These are phyloP conservation scores for Tetrahymena elliotti DNA, from an alignment of 73 alveolate species.

Conservation along the genomic window DNA sequence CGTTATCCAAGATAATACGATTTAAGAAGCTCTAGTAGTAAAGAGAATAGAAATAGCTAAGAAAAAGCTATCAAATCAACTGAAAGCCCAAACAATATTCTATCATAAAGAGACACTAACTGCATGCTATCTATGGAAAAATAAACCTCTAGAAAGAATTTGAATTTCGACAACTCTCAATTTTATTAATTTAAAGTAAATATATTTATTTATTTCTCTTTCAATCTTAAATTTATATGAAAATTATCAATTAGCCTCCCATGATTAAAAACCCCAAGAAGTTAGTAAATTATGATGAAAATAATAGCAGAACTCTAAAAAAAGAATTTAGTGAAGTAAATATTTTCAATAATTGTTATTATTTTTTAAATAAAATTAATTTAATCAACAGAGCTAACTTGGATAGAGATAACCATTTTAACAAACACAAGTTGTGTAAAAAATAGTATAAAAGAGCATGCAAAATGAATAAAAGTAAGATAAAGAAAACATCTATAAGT, in stretches of 20 bases:
- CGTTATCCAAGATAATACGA: neutral
- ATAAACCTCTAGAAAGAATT: neutral
- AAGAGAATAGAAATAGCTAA: neutral
- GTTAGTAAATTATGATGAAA: neutral
- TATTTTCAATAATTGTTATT: neutral
- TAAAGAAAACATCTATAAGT: neutral
- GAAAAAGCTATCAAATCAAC: neutral
- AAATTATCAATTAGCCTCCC: neutral
- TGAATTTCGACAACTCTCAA: neutral
- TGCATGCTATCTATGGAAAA: neutral
- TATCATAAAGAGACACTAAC: neutral
- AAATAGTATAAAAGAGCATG: neutral
- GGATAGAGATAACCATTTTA: neutral
- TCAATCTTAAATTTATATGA: neutral
- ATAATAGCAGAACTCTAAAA: neutral
- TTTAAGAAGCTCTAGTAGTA: neutral
- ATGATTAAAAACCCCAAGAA: neutral
- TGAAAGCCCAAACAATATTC: neutral
- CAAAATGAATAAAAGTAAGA: neutral
- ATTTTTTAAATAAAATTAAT: no score
- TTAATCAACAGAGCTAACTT: neutral
- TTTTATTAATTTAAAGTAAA: neutral
- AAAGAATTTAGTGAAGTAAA: neutral
- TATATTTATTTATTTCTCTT: neutral
- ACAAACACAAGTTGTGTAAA: neutral